These are phyloP conservation scores for Mycena belliarum DNA, from an alignment of 768 basidiomycete genomes.

Conservation along the genomic window DNA sequence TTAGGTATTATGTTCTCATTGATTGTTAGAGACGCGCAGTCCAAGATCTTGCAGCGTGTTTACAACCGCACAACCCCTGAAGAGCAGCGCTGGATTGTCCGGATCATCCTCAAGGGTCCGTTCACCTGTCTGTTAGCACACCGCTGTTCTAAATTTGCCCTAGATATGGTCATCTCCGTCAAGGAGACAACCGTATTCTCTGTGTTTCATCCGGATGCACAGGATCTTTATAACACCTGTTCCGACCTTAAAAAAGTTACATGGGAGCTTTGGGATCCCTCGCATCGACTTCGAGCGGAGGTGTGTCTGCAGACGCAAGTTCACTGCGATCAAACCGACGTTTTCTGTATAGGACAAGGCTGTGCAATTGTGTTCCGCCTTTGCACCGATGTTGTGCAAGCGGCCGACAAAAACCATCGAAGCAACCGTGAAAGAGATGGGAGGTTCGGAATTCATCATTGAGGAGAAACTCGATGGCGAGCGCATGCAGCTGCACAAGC, in stretches of 20 bases:
- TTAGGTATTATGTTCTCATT: conserved; percentile 14
- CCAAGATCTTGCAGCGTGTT: conserved; percentile 72
- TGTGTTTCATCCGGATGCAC: conserved; percentile 92
- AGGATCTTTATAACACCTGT: conserved; percentile 93
- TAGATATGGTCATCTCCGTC: conserved; percentile 90
- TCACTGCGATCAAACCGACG: too few species aligned
- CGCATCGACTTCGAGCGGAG: conserved; percentile 61
- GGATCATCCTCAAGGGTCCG: conserved; percentile 91
- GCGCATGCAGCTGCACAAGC: conserved; percentile 92
- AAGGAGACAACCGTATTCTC: conserved; percentile 92
- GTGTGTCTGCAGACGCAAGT: conserved; percentile 32
- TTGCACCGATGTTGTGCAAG: conserved; percentile 95
- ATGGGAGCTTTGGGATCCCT: conserved; percentile 83
- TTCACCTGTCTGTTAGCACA: background rate
- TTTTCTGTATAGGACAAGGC: conserved; percentile 69
- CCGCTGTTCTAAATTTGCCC: background rate
- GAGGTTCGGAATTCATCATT: conserved; percentile 75
- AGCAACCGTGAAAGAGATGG: conserved; percentile 85
- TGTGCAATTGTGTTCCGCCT: conserved; percentile 80
- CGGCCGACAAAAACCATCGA: conserved; percentile 80
- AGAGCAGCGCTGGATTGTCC: conserved; percentile 95
- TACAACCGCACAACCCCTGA: conserved; percentile 79
- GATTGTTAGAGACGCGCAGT: conserved; percentile 66
- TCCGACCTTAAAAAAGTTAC: conserved; percentile 94
- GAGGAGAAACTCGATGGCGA: conserved; percentile 99